Evolutionary conservation across 148 eudicot genomes (phyloP), one percentile per base, ranked within the genome.

Genomic region (Silene uniflora): DNA sequence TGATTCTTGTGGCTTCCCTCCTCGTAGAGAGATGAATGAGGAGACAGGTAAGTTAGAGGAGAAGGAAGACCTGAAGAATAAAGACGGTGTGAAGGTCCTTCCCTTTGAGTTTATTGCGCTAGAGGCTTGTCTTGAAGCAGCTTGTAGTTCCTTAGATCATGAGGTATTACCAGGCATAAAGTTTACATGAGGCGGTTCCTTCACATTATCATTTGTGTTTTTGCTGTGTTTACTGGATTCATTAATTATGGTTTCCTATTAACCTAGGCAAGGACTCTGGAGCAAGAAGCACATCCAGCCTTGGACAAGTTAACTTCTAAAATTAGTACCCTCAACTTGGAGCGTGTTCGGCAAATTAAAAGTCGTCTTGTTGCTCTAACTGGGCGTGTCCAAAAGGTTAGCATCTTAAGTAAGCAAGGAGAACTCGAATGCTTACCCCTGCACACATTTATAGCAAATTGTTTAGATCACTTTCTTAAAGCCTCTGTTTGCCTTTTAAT

Each of bases 231-330:
- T 64, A 68, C 24, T 24, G 2, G 13, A 62, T 66, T 74, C 61
- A 23, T 78, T 72, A 47, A 13, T 35, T 66, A 61, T 77, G 69
- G 42, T 71, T 74, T 21, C 27, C 65, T 81, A 64, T 54, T 17
- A 69, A 81, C 69, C 42, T 69, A 95, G 99, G 99, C 99, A 76
- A 88, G 91, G 85, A 92, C 97, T 65, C 79, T 95, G 90, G 99
- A 95, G 85, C 97, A 85, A 84, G 99, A 95, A 89, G 97, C 99
- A 77, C 97, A 95, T 86, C 99, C 99, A 62, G 99, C 97, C 60
- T 84, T 95, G 77, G 99, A 95, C 83, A 95, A 90, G 88, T 85
- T 95, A 83, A 92, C 99, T 70, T 88, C 99, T 72, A 90, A 95
- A 79, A 95, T 95, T 72, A 95, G 97, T 80, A 95, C 97, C 73